A percentile compares a stretch with the other conserved stretches of the same genome.
Conservation (phyloP, 2,329 filamentous ascomycete species). For the Cladosporium sp. region DNA sequence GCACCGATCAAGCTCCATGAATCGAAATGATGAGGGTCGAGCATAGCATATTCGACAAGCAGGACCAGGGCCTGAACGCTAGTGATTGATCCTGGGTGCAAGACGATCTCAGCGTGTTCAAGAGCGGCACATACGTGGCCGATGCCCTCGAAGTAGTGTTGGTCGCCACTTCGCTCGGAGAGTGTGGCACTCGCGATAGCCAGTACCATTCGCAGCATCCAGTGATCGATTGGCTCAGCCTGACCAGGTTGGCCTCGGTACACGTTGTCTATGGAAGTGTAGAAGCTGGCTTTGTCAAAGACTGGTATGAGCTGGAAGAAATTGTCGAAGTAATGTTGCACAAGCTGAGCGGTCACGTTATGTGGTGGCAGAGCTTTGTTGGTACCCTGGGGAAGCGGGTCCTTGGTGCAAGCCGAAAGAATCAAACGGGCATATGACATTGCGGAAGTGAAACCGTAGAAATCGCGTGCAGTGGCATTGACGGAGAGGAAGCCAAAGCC, state of each 20-base stretch:
- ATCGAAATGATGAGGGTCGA: conserved; percentile 89
- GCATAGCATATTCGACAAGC: conserved; percentile 83
- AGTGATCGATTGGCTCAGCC: conserved; percentile 70
- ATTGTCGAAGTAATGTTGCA: conserved; percentile 83
- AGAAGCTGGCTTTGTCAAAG: conserved; percentile 77
- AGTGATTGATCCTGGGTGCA: conserved; percentile 78
- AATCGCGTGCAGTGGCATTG: conserved; percentile 91
- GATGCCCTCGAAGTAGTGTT: conserved; percentile 62
- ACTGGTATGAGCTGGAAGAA: conserved; percentile 78
- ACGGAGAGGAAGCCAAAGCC: conserved; percentile 95
- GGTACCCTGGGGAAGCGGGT: conserved; percentile 64
- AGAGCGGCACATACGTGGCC: conserved; percentile 67
- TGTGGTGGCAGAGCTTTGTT: conserved; percentile 67
- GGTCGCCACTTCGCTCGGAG: conserved; percentile 65
- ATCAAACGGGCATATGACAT: conserved; percentile 93
- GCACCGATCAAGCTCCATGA: conserved; percentile 93
- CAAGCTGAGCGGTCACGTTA: conserved; percentile 65
- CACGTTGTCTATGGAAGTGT: conserved; percentile 75
- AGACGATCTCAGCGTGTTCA: conserved; percentile 74
- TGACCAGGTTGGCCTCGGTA: conserved; percentile 69
- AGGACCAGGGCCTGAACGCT: conserved; percentile 87
- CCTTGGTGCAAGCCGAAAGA: conserved; percentile 76
- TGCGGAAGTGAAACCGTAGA: conserved; percentile 81
- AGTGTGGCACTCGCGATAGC: conserved; percentile 76
- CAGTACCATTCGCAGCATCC: conserved; percentile 85